Evolutionary conservation across 345 rosid species (phyloP).

Genomic region (Euphorbia peplus): DNA sequence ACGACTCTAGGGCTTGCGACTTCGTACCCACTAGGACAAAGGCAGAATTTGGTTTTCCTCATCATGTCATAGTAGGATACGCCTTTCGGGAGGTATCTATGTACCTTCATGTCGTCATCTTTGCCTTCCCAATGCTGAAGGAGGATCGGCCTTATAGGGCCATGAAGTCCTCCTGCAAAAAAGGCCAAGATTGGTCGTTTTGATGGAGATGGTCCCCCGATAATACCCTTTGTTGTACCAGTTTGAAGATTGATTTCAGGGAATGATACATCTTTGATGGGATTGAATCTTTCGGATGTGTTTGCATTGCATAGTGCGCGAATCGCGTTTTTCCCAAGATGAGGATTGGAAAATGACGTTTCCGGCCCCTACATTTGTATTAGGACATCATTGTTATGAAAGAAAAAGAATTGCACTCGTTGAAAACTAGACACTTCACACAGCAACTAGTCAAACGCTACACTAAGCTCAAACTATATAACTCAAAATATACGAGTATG

Average conservation of each 20-base stretch:
- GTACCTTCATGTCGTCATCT: constrained; percentile 60
- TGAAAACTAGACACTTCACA: no score
- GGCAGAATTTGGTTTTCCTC: constrained; percentile 73
- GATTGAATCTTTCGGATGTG: constrained; percentile 81
- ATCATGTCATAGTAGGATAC: constrained; percentile 66
- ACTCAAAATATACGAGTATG: not conserved
- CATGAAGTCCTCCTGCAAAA: constrained; percentile 95
- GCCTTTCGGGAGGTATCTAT: constrained; percentile 71
- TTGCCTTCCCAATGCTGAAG: constrained; percentile 85
- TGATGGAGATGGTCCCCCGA: constrained; percentile 84
- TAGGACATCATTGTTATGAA: not conserved
- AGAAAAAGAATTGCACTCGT: no score
- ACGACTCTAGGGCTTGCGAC: constrained; percentile 88
- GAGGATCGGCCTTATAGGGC: constrained; percentile 76
- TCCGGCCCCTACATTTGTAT: constrained; percentile 45
- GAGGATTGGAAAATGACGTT: constrained; percentile 58
- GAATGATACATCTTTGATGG: constrained; percentile 69
- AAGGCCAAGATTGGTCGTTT: constrained; percentile 71
- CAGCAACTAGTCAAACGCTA: not conserved
- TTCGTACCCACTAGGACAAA: constrained; percentile 93
- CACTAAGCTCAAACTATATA: no score
- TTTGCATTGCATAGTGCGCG: constrained; percentile 86
- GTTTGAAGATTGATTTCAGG: constrained; percentile 81
- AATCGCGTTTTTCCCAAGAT: constrained; percentile 57
- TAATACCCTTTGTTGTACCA: constrained; percentile 44